Base-by-base conservation (phyloP, 2,329 filamentous ascomycete species). In the Canariomyces notabilis region DNA sequence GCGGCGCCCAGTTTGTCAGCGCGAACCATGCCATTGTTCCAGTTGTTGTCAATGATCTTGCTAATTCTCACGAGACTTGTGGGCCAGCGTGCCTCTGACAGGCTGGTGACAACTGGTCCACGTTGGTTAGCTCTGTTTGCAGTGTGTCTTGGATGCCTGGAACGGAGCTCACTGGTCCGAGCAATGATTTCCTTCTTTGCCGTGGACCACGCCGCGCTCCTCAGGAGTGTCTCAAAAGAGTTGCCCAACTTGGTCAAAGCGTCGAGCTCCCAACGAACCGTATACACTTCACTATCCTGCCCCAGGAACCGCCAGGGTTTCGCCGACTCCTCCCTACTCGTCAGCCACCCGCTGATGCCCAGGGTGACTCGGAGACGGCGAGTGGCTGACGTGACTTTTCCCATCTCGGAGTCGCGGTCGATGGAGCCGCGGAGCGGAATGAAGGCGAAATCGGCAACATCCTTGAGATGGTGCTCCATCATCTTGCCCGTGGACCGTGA, bases 371-470 rank as follows among this genome's bases (percentile, higher is more conserved):
- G 81, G 42, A 97, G 71, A 33, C 86, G 77, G 49, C 85, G 79
- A 53, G 83, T 74, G 22, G 79, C 71, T 4, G 81, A 62, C 45
- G 73, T 63, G 51, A 80, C 60, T 48, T 71, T 73, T 11, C 72
- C 69, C 48, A 82, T 75, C 22, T 69, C 62, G 36, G 71, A 64
- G 31, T 74, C 68, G 3, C 65, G 50, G 31, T 64, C 59, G 36
- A 61, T 63, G 12, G 68, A 61, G 12, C 77, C 76, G 42, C 81
- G 79, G 14, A 95, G 72, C 0, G 89, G 87, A 9, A 95, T 67
- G 58, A 97, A 87, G 0, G 81, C 88, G 64, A 96, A 95, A 60
- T 97, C 90, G 57, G 88, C 82, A 14, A 97, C 83, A 54, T 95
- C 89, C 56, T 82, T 82, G 9, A 85, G 79, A 62, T 94, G 95